Percentiles rank a stretch among this genome's conserved stretches.
Evolutionary conservation across 805 yeast genomes (phyloP).

Genomic region (Isabelozyma gotoi): DNA sequence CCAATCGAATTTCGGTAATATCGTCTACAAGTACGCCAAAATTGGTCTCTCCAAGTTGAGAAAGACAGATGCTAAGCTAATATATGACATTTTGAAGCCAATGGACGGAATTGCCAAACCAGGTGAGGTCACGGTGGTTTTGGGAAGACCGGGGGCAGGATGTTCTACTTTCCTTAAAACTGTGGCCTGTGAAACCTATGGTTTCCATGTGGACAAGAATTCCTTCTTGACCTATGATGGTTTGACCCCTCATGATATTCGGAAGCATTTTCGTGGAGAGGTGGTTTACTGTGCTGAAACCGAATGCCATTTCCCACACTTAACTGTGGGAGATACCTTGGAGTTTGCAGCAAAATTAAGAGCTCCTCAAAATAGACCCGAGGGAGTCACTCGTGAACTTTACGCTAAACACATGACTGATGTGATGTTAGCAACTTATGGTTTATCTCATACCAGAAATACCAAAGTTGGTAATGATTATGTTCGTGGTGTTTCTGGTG

Average conservation of each 20-base stretch:
- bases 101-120: conserved; percentile 65
- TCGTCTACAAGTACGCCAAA: conserved; percentile 8
- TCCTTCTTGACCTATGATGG: conserved; percentile 56
- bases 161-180: conserved; percentile 68
- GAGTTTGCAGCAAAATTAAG: conserved; percentile 60
- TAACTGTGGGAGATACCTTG: conserved; percentile 66
- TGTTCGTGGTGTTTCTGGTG: conserved; percentile 71
- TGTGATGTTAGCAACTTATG: conserved; percentile 54
- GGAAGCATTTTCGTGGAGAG: conserved; percentile 60
- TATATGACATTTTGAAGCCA: conserved; percentile 56
- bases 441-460: conserved; percentile 57
- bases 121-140: conserved; percentile 67
- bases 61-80: conserved; percentile 3
- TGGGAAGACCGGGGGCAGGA: conserved; percentile 83
- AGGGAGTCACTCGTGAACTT: conserved; percentile 56
- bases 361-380: conserved; percentile 61
- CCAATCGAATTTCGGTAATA: conserved; percentile 52
- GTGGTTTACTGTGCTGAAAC: conserved; percentile 69
- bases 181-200: conserved; percentile 63
- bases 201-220: conserved; percentile 49
- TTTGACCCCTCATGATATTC: conserved; percentile 49
- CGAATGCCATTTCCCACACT: conserved; percentile 66
- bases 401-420: conserved; percentile 55
- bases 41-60: neutral
- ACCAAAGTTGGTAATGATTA: conserved; percentile 69